Conservation (phyloP, 176 grass and related monocot genomes). For the Zoysia japonica region DNA sequence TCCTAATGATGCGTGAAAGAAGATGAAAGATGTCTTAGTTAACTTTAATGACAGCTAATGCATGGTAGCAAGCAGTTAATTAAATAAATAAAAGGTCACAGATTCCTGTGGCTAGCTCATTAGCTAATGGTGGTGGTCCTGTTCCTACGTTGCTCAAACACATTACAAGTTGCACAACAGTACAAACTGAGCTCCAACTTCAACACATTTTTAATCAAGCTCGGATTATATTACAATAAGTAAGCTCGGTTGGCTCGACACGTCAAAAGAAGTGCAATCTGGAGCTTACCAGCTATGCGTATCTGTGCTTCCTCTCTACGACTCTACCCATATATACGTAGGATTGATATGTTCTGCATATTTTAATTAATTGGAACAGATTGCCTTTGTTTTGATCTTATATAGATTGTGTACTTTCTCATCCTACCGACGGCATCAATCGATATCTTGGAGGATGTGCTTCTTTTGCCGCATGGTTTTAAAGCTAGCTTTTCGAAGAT, state of each 20-base stretch:
- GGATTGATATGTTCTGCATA: no score
- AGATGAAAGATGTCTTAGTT: constrained; percentile 45
- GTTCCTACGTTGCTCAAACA: not conserved
- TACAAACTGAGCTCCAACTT: constrained; percentile 35
- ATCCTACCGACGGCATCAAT: not conserved
- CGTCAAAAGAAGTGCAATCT: constrained; percentile 21
- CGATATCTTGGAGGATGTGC: not conserved
- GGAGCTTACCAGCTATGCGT: no score
- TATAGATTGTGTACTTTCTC: not conserved
- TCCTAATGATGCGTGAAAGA: constrained; percentile 59
- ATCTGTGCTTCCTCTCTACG: no score
- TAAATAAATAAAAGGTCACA: constrained; percentile 31
- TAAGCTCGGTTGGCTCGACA: constrained; percentile 36
- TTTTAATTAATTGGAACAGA: no score
- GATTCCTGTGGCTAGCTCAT: constrained; percentile 42
- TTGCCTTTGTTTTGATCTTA: no score
- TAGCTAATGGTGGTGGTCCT: constrained; percentile 49
- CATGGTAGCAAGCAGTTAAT: not conserved
- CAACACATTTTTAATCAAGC: constrained; percentile 24
- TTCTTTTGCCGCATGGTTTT: constrained; percentile 10
- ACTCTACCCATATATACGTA: no score
- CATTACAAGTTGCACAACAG: constrained; percentile 31
- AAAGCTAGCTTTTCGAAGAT: constrained; percentile 16
- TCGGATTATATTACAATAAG: constrained; percentile 29
- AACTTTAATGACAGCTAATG: constrained; percentile 39